A percentile compares a stretch with the other conserved stretches of the same genome.
Conservation (phyloP, 441 rosid genomes). For the Jatropha multifida region DNA sequence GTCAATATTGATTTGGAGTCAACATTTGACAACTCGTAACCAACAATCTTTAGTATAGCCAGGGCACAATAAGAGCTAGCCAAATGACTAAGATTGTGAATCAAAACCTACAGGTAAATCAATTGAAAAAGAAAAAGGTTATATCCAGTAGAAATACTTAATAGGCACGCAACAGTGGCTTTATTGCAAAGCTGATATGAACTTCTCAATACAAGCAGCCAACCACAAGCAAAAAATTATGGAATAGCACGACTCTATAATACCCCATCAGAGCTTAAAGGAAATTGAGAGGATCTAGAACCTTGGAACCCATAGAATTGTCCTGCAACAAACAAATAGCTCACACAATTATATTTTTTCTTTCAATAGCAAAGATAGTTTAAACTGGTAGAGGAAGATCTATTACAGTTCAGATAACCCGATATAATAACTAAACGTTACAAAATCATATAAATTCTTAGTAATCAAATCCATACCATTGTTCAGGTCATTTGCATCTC, state of each 20-base stretch:
- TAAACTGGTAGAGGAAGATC: not conserved
- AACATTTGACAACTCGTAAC: constrained; percentile 55
- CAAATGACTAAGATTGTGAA: constrained; percentile 62
- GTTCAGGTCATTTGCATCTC: constrained; percentile 38
- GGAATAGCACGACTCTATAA: constrained; percentile 6
- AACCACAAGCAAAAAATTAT: not conserved
- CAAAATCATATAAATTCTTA: constrained; percentile 8
- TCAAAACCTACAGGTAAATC: constrained; percentile 46
- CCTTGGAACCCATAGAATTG: constrained; percentile 85
- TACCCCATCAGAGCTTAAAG: constrained; percentile 56
- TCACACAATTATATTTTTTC: not conserved
- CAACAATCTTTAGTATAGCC: constrained; percentile 70
- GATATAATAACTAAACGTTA: not conserved
- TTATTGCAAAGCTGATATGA: not conserved
- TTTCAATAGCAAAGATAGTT: not conserved
- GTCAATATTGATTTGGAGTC: constrained; percentile 47
- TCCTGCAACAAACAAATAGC: constrained; percentile 44
- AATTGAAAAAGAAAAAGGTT: constrained; percentile 12
- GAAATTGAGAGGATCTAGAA: constrained; percentile 76
- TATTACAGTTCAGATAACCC: not conserved
- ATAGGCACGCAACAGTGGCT: not conserved
- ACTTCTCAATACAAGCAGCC: not conserved
- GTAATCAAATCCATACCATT: constrained; percentile 46
- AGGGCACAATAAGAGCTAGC: constrained; percentile 93
- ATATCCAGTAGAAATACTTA: constrained; percentile 10